These are phyloP conservation scores for Rhynchosporium agropyri DNA, from an alignment of 2,329 filamentous ascomycete species.

Conservation along the genomic window DNA sequence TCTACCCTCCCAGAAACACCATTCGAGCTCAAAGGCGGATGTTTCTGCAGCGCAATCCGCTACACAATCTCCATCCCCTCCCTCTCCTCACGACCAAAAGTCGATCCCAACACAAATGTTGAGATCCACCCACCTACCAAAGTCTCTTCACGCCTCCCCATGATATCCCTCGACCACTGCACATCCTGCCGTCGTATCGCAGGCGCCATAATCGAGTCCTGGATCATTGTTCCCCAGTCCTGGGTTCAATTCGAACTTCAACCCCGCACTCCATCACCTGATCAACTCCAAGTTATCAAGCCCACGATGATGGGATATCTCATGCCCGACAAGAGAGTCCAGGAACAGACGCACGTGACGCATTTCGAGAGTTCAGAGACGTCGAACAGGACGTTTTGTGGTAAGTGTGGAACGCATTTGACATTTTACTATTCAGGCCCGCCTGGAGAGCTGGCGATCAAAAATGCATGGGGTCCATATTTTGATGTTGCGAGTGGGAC, in stretches of 20 bases:
- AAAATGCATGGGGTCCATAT: conserved; percentile 13
- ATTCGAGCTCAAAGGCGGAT: conserved; percentile 37
- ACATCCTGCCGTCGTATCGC: conserved; percentile 34
- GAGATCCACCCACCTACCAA: conserved; percentile 25
- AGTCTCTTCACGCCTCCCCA: conserved; percentile 30
- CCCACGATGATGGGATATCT: conserved; percentile 16
- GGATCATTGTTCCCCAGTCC: conserved; percentile 37
- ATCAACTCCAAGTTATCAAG: not conserved
- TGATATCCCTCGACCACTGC: conserved; percentile 39
- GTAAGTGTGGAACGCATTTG: conserved; percentile 39
- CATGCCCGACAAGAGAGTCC: conserved; percentile 20
- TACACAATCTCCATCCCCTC: conserved; percentile 38
- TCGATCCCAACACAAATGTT: conserved; percentile 4
- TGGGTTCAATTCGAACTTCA: conserved; percentile 38
- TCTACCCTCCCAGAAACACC: conserved; percentile 23
- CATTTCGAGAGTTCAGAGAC: conserved; percentile 32
- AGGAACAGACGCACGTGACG: conserved; percentile 23
- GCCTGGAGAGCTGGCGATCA: not conserved
- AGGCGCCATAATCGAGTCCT: conserved; percentile 35
- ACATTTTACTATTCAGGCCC: conserved; percentile 31
- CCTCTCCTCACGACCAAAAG: conserved; percentile 27
- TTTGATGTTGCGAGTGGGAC: conserved; percentile 38
- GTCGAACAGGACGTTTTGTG: conserved; percentile 39
- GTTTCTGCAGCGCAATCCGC: conserved; percentile 39
- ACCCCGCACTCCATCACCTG: conserved; percentile 1